Percentiles rank a stretch among this genome's conserved stretches.
Conservation (phyloP, 2,329 filamentous ascomycete genomes). For the Cordyceps javanica region DNA sequence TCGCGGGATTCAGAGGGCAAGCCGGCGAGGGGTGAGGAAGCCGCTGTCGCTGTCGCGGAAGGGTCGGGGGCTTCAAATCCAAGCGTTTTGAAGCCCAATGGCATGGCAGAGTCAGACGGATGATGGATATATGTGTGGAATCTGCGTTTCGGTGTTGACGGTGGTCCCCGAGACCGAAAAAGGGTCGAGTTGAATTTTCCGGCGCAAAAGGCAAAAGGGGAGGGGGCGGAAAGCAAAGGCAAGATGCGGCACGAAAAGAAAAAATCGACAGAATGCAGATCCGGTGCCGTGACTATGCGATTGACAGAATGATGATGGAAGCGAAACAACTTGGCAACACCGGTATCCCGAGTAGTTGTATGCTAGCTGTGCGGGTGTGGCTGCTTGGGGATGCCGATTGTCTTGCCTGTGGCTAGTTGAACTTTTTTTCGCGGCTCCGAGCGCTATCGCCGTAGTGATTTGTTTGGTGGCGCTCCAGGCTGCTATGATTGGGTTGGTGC, state of each 20-base stretch:
- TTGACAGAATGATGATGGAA: conserved; percentile 1
- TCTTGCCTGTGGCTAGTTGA: conserved; percentile 4
- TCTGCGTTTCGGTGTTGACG: not conserved
- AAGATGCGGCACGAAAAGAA: not conserved
- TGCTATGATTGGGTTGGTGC: conserved; percentile 12
- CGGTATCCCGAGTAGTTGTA: not conserved
- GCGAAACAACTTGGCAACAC: not conserved
- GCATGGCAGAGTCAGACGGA: conserved; percentile 5
- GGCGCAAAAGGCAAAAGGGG: not conserved
- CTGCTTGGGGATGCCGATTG: not conserved
- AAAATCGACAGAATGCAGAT: not conserved
- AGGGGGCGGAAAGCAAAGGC: not conserved
- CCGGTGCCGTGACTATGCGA: not conserved
- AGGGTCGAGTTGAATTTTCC: not conserved
- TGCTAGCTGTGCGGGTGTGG: not conserved
- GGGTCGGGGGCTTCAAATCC: conserved; percentile 12
- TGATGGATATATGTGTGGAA: not conserved
- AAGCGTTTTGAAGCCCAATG: conserved; percentile 12
- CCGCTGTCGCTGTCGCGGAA: conserved; percentile 12
- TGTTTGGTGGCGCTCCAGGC: not conserved
- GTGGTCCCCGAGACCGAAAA: not conserved
- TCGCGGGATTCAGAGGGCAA: conserved; percentile 23
- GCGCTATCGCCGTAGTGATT: conserved; percentile 12
- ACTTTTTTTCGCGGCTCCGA: conserved; percentile 14
- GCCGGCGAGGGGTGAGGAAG: conserved; percentile 1